Evolutionary conservation across 2,329 filamentous ascomycete species (phyloP), one percentile per base, ranked within the genome.

Genomic region (Cladosporium oxysporum): DNA sequence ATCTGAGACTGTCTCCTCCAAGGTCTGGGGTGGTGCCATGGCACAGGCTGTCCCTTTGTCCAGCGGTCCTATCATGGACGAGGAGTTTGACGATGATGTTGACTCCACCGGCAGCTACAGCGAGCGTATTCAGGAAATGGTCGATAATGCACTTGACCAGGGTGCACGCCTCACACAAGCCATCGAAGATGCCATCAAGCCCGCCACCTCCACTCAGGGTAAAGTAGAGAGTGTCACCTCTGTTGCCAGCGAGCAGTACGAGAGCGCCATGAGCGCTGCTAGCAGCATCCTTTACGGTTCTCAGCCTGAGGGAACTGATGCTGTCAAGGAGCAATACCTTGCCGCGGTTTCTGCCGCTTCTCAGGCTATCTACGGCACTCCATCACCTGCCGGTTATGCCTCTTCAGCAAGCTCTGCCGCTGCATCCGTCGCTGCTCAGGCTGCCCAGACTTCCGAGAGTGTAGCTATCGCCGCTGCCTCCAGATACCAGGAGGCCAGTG

Each of bases 401-500:
- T 76, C 73, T 7, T 70, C 70, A 21, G 77, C 75, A 49, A 78
- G 73, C 62, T 76, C 74, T 44, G 72, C 69, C 35, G 73, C 71
- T 73, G 58, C 79, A 75, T 72, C 73, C 5, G 29, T 73, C 8
- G 69, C 68, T 18, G 67, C 57, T 28, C 53, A 67, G 41, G 66
- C 70, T 62, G 58, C 69, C 66, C 58, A 35, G 7, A 49, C 33
- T 44, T 61, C 55, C 21, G 78, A 80, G 61, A 80, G 79, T 2
- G 76, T 79, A 28, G 80, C 83, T 18, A 83, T 84, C 5, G 81
- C 83, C 67, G 83, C 83, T 7, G 79, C 75, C 70, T 80, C 80
- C 12, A 86, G 84, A 8, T 93, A 92, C 76, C 85, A 84, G 10
- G 84, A 84, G 28, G 91, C 90, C 23, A 77, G 91, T 11, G 85